phyloP scores from a whole-genome alignment of 2,329 filamentous ascomycete genomes.

The Alternaria hordeiaustralica region DNA sequence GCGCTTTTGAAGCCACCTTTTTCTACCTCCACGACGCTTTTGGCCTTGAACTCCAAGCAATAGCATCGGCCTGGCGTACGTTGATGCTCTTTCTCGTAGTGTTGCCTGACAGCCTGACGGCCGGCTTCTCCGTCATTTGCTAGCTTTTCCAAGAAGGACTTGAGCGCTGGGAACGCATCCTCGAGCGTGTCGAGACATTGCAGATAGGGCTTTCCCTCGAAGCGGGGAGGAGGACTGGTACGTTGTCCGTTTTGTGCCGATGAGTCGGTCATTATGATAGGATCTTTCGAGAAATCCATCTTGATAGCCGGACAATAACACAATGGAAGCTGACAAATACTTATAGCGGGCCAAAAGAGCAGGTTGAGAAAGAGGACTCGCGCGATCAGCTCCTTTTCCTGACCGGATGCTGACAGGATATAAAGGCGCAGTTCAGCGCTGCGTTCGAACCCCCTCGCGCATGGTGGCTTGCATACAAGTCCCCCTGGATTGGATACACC shows the following conservation, averaged over 20 bases:
- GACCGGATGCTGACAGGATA: background rate
- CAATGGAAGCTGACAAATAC: background rate
- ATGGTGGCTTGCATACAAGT: background rate
- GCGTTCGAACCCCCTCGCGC: background rate
- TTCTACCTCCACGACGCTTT: background rate
- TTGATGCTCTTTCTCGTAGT: background rate
- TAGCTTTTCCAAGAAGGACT: conserved; percentile 6
- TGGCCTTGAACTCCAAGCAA: background rate
- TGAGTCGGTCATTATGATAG: background rate
- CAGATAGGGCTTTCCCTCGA: background rate
- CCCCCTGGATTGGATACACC: background rate
- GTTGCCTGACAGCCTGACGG: background rate
- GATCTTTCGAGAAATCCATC: background rate
- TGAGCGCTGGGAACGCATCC: conserved; percentile 1
- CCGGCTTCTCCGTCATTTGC: conserved; percentile 2
- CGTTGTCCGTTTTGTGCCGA: background rate
- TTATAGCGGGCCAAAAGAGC: background rate
- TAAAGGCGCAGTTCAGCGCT: background rate
- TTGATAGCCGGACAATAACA: background rate
- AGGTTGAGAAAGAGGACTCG: background rate
- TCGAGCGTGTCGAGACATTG: background rate
- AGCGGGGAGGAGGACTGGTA: background rate
- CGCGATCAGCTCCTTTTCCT: background rate
- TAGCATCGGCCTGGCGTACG: background rate
- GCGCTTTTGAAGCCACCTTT: background rate